A percentile compares a stretch with the other conserved stretches of the same genome.
Conservation (phyloP, 2,329 filamentous ascomycete genomes). For the Rutstroemia sp. region DNA sequence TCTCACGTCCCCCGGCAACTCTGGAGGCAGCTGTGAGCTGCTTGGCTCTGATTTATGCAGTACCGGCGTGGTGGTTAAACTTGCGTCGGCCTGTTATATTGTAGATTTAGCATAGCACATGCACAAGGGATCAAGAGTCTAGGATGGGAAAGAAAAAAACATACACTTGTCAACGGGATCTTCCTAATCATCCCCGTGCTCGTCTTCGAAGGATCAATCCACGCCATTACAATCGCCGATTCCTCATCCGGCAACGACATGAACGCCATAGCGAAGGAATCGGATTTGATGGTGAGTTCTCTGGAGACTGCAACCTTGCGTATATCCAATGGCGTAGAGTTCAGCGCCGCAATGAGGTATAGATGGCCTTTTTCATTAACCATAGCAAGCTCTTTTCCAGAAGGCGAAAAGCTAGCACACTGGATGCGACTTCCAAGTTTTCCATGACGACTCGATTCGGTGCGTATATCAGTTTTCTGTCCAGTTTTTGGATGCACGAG, state of each 20-base stretch:
- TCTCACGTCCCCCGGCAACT: neutral
- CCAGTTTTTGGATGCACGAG: conserved; percentile 34
- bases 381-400: conserved; percentile 33
- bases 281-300: conserved; percentile 33
- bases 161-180: conserved; percentile 19
- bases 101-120: neutral
- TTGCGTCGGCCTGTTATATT: neutral
- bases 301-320: conserved; percentile 31
- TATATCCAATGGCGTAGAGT: conserved; percentile 33
- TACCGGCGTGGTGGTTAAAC: neutral
- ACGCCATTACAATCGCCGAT: conserved; percentile 31
- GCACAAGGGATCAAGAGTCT: neutral
- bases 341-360: conserved; percentile 33
- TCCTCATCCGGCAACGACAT: conserved; percentile 34
- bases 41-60: conserved; percentile 1
- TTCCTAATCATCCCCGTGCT: conserved; percentile 29
- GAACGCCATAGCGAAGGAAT: conserved; percentile 33
- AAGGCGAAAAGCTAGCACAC: conserved; percentile 33
- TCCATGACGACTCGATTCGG: conserved; percentile 27
- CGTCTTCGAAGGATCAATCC: conserved; percentile 32
- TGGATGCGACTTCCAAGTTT: conserved; percentile 35
- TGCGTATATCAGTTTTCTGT: conserved; percentile 31
- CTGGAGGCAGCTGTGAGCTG: neutral
- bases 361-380: conserved; percentile 36
- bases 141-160: neutral